phyloP scores from a whole-genome alignment of 768 basidiomycete species.

The Fibroporia radiculosa region DNA sequence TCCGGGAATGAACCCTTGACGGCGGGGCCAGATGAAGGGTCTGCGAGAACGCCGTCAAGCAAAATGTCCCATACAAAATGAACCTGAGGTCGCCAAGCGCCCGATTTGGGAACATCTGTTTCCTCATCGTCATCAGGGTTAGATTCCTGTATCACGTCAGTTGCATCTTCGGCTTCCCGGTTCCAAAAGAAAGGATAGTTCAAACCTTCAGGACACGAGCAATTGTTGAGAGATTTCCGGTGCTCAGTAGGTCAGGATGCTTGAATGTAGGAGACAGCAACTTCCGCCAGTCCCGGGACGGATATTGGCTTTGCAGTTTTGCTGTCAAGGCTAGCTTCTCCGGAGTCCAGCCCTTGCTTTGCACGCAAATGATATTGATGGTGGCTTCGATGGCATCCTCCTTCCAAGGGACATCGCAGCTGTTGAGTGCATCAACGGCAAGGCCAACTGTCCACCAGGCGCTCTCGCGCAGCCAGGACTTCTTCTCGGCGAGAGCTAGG shows the following conservation, averaged over 20 bases:
- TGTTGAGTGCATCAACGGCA: conserved; percentile 52
- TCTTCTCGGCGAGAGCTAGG: conserved; percentile 66
- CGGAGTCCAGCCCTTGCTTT: conserved; percentile 62
- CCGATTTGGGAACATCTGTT: conserved; percentile 40
- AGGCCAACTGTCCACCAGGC: conserved; percentile 78
- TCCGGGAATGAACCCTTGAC: conserved; percentile 65
- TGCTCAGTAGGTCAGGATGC: conserved; percentile 56
- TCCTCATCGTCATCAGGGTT: conserved; percentile 26
- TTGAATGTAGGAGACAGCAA: conserved; percentile 72
- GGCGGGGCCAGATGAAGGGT: conserved; percentile 26
- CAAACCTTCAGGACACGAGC: conserved; percentile 76
- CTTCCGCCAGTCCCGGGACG: conserved; percentile 60
- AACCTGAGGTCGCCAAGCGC: conserved; percentile 81
- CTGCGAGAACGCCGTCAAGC: conserved; percentile 64
- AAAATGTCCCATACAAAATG: conserved; percentile 90
- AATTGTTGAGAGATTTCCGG: conserved; percentile 64
- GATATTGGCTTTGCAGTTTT: conserved; percentile 53
- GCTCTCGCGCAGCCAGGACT: conserved; percentile 87
- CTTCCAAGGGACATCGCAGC: conserved; percentile 64
- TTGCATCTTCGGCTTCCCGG: not conserved
- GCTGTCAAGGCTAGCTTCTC: conserved; percentile 83
- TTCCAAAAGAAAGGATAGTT: conserved; percentile 7
- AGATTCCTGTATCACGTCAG: conserved; percentile 48
- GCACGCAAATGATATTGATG: conserved; percentile 45
- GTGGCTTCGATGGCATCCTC: conserved; percentile 47